These are phyloP conservation scores for Euphorbia peplus DNA, from an alignment of 345 rosid genomes.

Conservation along the genomic window DNA sequence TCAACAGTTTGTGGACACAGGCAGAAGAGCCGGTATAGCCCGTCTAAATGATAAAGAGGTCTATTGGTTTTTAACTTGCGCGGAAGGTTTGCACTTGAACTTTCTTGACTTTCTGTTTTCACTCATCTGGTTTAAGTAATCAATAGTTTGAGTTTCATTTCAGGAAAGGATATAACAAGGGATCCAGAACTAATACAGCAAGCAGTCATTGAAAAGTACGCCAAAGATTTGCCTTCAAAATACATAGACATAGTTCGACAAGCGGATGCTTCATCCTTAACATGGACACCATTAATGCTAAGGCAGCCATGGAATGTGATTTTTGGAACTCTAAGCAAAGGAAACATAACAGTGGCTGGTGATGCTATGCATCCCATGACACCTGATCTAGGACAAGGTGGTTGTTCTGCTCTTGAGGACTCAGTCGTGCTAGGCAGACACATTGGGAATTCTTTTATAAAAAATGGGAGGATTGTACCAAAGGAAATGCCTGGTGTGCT, in stretches of 20 bases:
- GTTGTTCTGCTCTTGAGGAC: conserved; percentile 40
- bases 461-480: conserved; percentile 4
- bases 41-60: conserved; percentile 34
- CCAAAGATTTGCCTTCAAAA: conserved; percentile 23
- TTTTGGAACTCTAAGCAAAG: conserved; percentile 30
- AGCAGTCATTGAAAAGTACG: conserved; percentile 21
- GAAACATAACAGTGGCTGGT: conserved; percentile 41
- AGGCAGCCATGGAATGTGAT: conserved; percentile 41
- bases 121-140: no score
- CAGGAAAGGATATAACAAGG: conserved; percentile 15
- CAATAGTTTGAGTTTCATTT: not conserved
- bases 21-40: conserved; percentile 30
- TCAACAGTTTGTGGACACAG: conserved; percentile 26
- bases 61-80: conserved; percentile 23
- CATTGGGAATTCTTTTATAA: conserved; percentile 21
- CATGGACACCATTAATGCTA: conserved; percentile 31
- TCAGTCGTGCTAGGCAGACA: conserved; percentile 40
- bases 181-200: conserved; percentile 27
- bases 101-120: not conserved
- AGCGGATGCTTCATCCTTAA: conserved; percentile 26
- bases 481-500: conserved; percentile 20
- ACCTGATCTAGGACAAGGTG: conserved; percentile 52
- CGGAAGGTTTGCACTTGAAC: conserved; percentile 19
- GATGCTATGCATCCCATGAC: conserved; percentile 62
- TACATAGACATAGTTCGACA: conserved; percentile 25